Evolutionary conservation across 495 filamentous ascomycete species (phyloP).

Genomic region (Hyphodiscus hymeniophilus): DNA sequence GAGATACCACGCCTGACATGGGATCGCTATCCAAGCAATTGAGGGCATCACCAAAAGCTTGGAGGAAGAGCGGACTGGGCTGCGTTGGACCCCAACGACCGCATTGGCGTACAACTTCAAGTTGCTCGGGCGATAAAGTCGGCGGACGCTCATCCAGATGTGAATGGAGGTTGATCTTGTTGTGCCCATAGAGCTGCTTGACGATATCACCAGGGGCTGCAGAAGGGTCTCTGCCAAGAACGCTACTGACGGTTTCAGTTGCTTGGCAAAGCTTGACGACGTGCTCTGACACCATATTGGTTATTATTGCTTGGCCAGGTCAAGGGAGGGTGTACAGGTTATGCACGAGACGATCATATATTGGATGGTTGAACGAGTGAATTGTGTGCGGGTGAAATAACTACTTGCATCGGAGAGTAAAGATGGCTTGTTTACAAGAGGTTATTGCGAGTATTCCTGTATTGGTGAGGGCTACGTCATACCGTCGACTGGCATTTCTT

Average conservation of each 20-base stretch:
- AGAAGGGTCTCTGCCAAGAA: conserved; percentile 45
- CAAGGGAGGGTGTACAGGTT: too few species aligned
- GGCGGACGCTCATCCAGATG: conserved; percentile 19
- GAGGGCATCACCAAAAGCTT: conserved; percentile 55
- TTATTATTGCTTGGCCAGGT: too few species aligned
- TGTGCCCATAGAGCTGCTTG: conserved; percentile 42
- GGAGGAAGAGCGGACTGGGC: conserved; percentile 60
- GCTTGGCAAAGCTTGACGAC: conserved; percentile 44
- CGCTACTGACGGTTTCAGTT: conserved; percentile 44
- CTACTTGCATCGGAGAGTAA: too few species aligned
- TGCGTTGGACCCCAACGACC: conserved; percentile 58
- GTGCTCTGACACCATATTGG: conserved; percentile 34
- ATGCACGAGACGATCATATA: too few species aligned
- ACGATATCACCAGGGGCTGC: conserved; percentile 44
- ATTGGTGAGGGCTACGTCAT: too few species aligned
- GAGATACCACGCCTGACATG: conserved; percentile 52
- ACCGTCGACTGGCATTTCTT: too few species aligned
- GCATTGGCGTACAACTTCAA: conserved; percentile 46
- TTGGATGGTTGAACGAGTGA: too few species aligned
- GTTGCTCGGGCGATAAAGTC: conserved; percentile 29
- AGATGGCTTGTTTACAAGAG: too few species aligned
- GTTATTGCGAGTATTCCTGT: too few species aligned
- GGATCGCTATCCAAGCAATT: conserved; percentile 50
- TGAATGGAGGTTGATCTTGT: conserved; percentile 16
- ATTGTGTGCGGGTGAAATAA: too few species aligned